Conservation (phyloP, 768 basidiomycete genomes). For the Nidularia pulvinata region DNA sequence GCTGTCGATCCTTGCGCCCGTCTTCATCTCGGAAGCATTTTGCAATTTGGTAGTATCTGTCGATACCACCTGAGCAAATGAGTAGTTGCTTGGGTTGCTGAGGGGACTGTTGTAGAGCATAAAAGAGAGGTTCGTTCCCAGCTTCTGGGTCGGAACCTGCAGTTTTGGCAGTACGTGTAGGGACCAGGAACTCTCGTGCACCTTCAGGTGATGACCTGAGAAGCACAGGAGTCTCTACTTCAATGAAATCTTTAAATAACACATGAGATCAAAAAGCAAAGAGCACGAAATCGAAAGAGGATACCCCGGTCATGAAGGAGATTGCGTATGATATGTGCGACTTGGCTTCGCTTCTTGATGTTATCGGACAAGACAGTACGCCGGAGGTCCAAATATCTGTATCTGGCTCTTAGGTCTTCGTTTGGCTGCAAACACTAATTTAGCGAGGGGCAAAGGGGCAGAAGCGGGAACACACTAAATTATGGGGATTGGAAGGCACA, state of each 20-base stretch:
- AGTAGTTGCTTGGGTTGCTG: slow-evolving; percentile 96
- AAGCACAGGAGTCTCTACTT: slow-evolving; percentile 92
- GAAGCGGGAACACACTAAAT: slow-evolving; percentile 55
- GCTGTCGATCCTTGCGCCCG: slow-evolving; percentile 92
- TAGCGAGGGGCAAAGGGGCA: slow-evolving; percentile 5
- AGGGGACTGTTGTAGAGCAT: slow-evolving; percentile 92
- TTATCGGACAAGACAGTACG: slow-evolving; percentile 74
- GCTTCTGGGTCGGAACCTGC: slow-evolving; percentile 13
- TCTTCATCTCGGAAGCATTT: slow-evolving; percentile 97
- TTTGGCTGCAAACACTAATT: slow-evolving; percentile 54
- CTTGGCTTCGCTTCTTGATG: slow-evolving; percentile 77
- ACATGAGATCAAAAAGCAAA: not conserved
- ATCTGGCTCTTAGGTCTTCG: slow-evolving; percentile 83
- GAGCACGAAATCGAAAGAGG: slow-evolving; percentile 1
- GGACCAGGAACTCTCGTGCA: slow-evolving; percentile 92
- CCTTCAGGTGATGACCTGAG: slow-evolving; percentile 94
- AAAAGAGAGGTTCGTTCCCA: slow-evolving; percentile 53
- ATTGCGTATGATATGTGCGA: slow-evolving; percentile 77
- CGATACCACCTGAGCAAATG: slow-evolving; percentile 87
- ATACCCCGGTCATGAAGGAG: slow-evolving; percentile 74
- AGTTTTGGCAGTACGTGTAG: slow-evolving; percentile 52
- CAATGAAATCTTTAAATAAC: slow-evolving; percentile 69
- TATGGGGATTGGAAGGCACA: slow-evolving; percentile 73
- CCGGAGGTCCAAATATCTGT: slow-evolving; percentile 89
- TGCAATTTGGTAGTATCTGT: slow-evolving; percentile 91